Conservation (phyloP, 164 flowering plant genomes). For the Vitis amurensis region DNA sequence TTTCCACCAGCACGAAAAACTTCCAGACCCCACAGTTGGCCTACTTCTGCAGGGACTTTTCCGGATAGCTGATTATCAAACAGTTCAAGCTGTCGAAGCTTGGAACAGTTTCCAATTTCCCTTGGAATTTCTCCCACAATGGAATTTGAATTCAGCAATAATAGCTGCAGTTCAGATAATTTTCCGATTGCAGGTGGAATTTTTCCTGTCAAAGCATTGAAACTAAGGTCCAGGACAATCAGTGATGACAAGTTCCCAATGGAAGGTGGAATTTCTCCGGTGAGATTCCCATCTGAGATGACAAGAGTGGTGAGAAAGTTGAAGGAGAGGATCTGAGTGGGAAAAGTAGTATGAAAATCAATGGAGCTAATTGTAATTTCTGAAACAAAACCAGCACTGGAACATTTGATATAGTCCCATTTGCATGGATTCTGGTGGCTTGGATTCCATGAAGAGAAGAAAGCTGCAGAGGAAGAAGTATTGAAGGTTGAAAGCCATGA, state of each 20-base stretch:
- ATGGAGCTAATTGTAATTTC: constrained; percentile 46
- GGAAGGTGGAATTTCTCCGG: constrained; percentile 48
- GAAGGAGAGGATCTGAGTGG: constrained; percentile 40
- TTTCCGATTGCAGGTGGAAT: constrained; percentile 48
- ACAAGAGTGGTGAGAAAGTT: constrained; percentile 36
- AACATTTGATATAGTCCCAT: constrained; percentile 54
- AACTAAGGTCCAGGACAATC: constrained; percentile 49
- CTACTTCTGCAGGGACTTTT: constrained; percentile 42
- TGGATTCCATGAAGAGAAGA: constrained; percentile 58
- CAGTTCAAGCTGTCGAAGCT: constrained; percentile 39
- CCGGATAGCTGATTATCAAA: constrained; percentile 58
- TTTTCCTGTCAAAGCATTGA: constrained; percentile 41
- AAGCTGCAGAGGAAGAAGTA: constrained; percentile 36
- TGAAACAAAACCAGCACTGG: constrained; percentile 35
- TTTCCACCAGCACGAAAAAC: constrained; percentile 62
- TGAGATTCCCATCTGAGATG: constrained; percentile 41
- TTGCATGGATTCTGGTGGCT: constrained; percentile 50
- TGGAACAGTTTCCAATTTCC: constrained; percentile 47
- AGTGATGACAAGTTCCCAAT: constrained; percentile 42
- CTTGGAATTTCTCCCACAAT: constrained; percentile 41
- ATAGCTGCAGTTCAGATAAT: constrained; percentile 27
- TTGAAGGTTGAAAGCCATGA: constrained; percentile 66
- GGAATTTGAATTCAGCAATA: constrained; percentile 43
- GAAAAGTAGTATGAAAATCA: constrained; percentile 39
- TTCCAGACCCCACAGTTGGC: constrained; percentile 35